Evolutionary conservation across 139 green algal genomes (phyloP).

Genomic region (Eudorina sp.): DNA sequence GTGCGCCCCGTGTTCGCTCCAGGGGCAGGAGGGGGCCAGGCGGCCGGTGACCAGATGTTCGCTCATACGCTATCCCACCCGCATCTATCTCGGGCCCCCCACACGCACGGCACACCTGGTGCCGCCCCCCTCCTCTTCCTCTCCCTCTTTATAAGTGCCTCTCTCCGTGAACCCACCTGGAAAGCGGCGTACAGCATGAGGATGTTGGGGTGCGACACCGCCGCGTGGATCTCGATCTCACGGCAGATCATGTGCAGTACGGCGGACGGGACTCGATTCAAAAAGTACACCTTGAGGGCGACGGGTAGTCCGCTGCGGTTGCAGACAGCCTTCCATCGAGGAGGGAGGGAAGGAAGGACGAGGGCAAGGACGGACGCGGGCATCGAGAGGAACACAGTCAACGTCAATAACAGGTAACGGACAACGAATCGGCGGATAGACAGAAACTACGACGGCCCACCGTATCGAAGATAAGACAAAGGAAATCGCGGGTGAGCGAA

Average conservation of each 20-base stretch:
- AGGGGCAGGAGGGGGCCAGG: no score
- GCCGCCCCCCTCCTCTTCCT: neutral
- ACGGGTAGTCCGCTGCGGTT: constrained; percentile 1
- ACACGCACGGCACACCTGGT: neutral
- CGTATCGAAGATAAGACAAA: no score
- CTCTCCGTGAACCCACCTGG: constrained; percentile 24
- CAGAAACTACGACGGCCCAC: no score
- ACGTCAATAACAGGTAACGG: no score
- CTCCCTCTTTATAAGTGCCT: neutral
- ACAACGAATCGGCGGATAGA: no score
- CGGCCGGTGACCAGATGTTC: no score
- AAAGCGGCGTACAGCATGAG: constrained; percentile 57
- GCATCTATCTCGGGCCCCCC: no score
- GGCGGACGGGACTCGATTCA: neutral
- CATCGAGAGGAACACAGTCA: neutral
- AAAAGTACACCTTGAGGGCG: constrained; percentile 39
- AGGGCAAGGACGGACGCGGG: neutral
- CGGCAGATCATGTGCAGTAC: constrained; percentile 28
- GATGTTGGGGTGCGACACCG: constrained; percentile 42
- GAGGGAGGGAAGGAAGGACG: neutral
- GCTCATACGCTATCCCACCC: no score
- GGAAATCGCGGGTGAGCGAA: no score
- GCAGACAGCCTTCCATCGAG: constrained; percentile 35
- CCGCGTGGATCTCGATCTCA: constrained; percentile 4
- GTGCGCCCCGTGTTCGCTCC: no score